Conservation (phyloP, 139 green algal genomes). For the Chlorella sp. region DNA sequence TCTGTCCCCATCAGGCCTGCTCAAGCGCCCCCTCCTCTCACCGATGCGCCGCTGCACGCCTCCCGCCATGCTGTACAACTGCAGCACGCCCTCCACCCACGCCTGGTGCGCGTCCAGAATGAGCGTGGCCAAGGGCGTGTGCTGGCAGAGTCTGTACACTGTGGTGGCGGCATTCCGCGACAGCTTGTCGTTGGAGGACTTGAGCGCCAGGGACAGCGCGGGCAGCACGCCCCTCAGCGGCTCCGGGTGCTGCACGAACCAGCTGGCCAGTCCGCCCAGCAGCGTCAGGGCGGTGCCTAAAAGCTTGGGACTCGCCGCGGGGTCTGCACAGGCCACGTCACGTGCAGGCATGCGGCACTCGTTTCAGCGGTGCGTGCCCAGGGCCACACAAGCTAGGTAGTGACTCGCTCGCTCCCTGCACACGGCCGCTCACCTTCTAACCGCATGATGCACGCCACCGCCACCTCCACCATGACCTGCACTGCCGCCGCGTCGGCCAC, state of each 20-base stretch:
- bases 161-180: slow-evolving; percentile 51
- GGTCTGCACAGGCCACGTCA: slow-evolving; percentile 4
- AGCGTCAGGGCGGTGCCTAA: slow-evolving; percentile 58
- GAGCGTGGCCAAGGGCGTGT: slow-evolving; percentile 15
- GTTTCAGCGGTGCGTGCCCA: too few relatives aligned
- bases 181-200: slow-evolving; percentile 38
- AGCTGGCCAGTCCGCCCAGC: slow-evolving; percentile 42
- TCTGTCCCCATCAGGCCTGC: too few relatives aligned
- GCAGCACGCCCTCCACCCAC: slow-evolving; percentile 30
- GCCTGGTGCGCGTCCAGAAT: slow-evolving; percentile 16
- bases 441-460: background rate
- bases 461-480: slow-evolving; percentile 22
- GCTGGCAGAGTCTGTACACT: slow-evolving; percentile 25
- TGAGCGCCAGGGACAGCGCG: slow-evolving; percentile 15
- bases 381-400: too few relatives aligned
- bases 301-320: slow-evolving; percentile 42
- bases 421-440: background rate
- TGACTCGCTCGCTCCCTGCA: too few relatives aligned
- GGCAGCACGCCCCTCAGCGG: slow-evolving; percentile 24
- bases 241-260: slow-evolving; percentile 21
- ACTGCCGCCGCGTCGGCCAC: slow-evolving; percentile 8
- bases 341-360: background rate
- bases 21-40: too few relatives aligned
- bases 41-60: slow-evolving; percentile 14
- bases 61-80: slow-evolving; percentile 15